Evolutionary conservation across 257 asterid species (phyloP).

Genomic region (Fraxinus pennsylvanica): DNA sequence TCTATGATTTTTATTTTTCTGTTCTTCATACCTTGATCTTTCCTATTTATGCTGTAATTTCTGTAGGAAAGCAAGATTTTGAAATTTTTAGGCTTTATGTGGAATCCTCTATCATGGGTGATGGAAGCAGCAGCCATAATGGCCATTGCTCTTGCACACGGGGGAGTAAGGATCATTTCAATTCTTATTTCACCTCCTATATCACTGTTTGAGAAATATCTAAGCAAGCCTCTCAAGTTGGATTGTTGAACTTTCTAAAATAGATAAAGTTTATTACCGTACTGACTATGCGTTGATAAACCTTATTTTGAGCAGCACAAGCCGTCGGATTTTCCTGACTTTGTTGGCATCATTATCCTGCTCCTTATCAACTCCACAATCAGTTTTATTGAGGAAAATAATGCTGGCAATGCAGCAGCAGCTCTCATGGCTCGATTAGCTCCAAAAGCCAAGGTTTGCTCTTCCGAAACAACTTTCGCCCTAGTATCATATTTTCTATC

Average conservation of each 20-base stretch:
- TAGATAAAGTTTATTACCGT: neutral
- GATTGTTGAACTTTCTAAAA: neutral
- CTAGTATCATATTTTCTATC: neutral
- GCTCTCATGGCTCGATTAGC: conserved; percentile 72
- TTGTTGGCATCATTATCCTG: conserved; percentile 50
- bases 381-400: conserved; percentile 64
- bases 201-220: neutral
- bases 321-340: conserved; percentile 51
- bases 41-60: conserved; percentile 2
- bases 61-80: conserved; percentile 50
- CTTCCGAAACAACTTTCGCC: neutral
- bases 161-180: conserved; percentile 45
- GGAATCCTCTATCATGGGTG: conserved; percentile 68
- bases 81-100: conserved; percentile 66
- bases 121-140: conserved; percentile 70
- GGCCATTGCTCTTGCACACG: conserved; percentile 67
- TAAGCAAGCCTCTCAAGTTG: neutral
- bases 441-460: conserved; percentile 57
- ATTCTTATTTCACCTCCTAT: neutral
- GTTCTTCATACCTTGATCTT: neutral
- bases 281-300: neutral
- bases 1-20: neutral
- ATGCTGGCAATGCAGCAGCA: conserved; percentile 70
- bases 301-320: conserved; percentile 31
- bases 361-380: conserved; percentile 58